Evolutionary conservation across 352 stramenopile genomes (phyloP), one percentile per base, ranked within the genome.

Genomic region (Phytophthora pinifolia): DNA sequence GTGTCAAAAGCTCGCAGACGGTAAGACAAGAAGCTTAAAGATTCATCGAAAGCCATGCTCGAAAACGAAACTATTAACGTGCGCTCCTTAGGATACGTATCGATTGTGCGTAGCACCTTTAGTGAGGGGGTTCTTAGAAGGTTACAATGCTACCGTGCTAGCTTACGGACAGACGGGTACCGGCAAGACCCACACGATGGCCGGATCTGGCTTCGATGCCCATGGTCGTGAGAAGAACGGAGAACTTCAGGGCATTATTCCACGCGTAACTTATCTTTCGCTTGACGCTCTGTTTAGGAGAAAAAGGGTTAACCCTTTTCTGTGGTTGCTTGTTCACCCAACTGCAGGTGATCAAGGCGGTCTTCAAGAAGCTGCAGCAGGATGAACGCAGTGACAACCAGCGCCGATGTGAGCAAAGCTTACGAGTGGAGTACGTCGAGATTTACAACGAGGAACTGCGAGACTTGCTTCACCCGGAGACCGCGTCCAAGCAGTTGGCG

Each of bases 371-470:
- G 48, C 74, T 94, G 25, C 56, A 84, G 7, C 55, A 70, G 12
- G 60, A 63, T 35, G 66, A 80, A 32, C 27, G 74, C 27, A 53
- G 32, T 8, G 62, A 77, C 36, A 70, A 69, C 35, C 62, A 71
- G 22, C 30, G 43, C 22, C 46, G 42, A 37, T 50, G 39, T 20
- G 86, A 97, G 46, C 94, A 94, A 53, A 81, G 79, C n/a, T 67
- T 99, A 12, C 77, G 89, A 13, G 88, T 98, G 32, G 96, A 96
- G 20, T 99, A 97, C 65, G 79, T 99, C 39, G 97, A 99, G 83
- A 97, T 99, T 51, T 99, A 99, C 78, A 99, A 99, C 53, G 97
- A 99, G 84, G 90, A 98, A 49, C 78, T 99, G 9, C 82, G 91
- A 4, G 96, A 99, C 62, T 72, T 99, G 27, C 77, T 99, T 6